A percentile compares a stretch with the other conserved stretches of the same genome.
These are phyloP conservation scores for Phycomyces nitens DNA, from an alignment of 192 early-diverging fungal species.

Conservation along the genomic window DNA sequence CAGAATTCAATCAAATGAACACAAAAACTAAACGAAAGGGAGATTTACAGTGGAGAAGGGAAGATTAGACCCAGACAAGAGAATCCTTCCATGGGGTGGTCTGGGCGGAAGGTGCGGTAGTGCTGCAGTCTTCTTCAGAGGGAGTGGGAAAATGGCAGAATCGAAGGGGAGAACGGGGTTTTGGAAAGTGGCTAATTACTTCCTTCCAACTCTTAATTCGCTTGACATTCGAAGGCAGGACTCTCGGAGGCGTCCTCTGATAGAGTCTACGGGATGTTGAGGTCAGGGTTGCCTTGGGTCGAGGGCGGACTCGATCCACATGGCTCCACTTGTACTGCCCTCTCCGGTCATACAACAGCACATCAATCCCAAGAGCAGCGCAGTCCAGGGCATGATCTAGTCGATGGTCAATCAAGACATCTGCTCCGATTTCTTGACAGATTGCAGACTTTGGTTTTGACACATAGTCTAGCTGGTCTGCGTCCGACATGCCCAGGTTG, in stretches of 20 bases:
- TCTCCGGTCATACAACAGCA: conserved; percentile 54
- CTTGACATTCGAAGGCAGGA: conserved; percentile 42
- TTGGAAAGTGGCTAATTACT: conserved; percentile 42
- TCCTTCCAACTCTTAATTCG: conserved; percentile 54
- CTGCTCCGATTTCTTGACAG: conserved; percentile 53
- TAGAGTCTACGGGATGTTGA: background rate
- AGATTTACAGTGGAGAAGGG: background rate
- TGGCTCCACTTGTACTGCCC: conserved; percentile 51
- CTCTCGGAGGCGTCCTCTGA: background rate
- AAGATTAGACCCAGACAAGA: too few relatives aligned
- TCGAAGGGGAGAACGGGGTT: conserved; percentile 44
- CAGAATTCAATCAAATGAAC: conserved; percentile 2
- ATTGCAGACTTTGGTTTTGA: conserved; percentile 55
- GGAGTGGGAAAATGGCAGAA: conserved; percentile 21
- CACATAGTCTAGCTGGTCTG: conserved; percentile 47
- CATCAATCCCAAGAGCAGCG: conserved; percentile 45
- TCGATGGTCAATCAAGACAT: conserved; percentile 55
- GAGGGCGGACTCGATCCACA: background rate
- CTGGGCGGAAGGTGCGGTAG: background rate
- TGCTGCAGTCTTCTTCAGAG: conserved; percentile 9
- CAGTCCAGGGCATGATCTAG: conserved; percentile 52
- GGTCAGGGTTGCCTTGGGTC: background rate
- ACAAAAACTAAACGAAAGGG: background rate
- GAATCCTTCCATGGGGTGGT: too few relatives aligned
- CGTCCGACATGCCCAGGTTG: conserved; percentile 48